Evolutionary conservation across 1,284 basidiomycete genomes (phyloP).

Genomic region (Schizopora paradoxa): DNA sequence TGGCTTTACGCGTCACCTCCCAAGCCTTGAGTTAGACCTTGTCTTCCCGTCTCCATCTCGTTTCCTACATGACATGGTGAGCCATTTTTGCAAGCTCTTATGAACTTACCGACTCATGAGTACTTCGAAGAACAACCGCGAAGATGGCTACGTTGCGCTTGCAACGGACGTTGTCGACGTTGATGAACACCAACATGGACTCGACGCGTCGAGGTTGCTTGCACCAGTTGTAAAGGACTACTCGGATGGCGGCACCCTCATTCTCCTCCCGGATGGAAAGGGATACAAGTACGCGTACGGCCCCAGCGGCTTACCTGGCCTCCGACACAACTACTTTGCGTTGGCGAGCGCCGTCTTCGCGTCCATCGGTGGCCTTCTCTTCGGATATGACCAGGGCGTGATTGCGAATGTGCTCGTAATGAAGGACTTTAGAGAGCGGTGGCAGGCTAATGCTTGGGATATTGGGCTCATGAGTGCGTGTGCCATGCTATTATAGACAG

Average conservation of each 20-base stretch:
- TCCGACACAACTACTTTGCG: constrained; percentile 58
- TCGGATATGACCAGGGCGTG: constrained; percentile 74
- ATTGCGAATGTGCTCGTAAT: constrained; percentile 83
- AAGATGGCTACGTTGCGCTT: constrained; percentile 14
- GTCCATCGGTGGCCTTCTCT: constrained; percentile 72
- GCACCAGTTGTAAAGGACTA: background rate
- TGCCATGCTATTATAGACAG: constrained; percentile 1
- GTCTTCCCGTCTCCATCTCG: no score
- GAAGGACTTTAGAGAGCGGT: constrained; percentile 60
- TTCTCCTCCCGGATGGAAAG: constrained; percentile 25
- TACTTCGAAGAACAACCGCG: constrained; percentile 6
- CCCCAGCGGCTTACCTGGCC: constrained; percentile 54
- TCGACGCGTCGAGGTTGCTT: background rate
- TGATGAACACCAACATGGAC: background rate
- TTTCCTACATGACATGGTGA: no score
- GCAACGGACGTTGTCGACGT: constrained; percentile 1
- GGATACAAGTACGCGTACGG: constrained; percentile 64
- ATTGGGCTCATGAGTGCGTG: constrained; percentile 69
- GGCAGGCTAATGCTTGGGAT: constrained; percentile 65
- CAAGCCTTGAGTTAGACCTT: no score
- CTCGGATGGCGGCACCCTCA: constrained; percentile 28
- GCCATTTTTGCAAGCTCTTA: no score
- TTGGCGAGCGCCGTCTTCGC: constrained; percentile 64
- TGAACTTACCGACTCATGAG: no score
- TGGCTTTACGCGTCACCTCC: no score